Conservation (phyloP, 2,329 filamentous ascomycete species). For the Pleoardoris graminearum region DNA sequence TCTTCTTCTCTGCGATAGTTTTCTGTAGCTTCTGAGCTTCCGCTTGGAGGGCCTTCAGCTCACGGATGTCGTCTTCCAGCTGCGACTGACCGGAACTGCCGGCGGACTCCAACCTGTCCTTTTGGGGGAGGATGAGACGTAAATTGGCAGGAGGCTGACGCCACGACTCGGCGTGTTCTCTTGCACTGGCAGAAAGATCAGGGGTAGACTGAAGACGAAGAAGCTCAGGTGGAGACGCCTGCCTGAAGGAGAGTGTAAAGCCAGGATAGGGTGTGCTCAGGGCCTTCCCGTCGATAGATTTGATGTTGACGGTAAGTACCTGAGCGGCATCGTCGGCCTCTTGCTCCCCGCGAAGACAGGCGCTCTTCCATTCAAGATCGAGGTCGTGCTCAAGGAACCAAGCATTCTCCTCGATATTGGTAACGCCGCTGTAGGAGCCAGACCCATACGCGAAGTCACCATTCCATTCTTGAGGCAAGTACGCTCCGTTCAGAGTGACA, state of each 20-base stretch:
- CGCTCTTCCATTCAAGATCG: slow-evolving; percentile 44
- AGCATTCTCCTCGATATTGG: slow-evolving; percentile 39
- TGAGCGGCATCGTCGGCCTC: slow-evolving; percentile 39
- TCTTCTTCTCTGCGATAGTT: slow-evolving; percentile 42
- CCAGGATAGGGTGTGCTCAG: slow-evolving; percentile 36
- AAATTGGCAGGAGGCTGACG: slow-evolving; percentile 42
- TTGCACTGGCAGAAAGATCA: slow-evolving; percentile 32
- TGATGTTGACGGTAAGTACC: slow-evolving; percentile 46
- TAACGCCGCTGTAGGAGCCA: slow-evolving; percentile 35
- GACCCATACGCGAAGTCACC: slow-evolving; percentile 43
- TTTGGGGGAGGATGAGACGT: slow-evolving; percentile 28
- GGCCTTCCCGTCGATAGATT: slow-evolving; percentile 42
- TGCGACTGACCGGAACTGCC: slow-evolving; percentile 14
- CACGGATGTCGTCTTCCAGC: slow-evolving; percentile 47
- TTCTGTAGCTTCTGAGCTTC: slow-evolving; percentile 45
- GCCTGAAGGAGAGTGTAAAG: slow-evolving; percentile 48
- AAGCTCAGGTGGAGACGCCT: slow-evolving; percentile 42
- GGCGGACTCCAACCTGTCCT: slow-evolving; percentile 13
- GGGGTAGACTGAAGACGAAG: slow-evolving; percentile 41
- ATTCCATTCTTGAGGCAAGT: slow-evolving; percentile 44
- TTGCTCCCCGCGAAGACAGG: slow-evolving; percentile 42
- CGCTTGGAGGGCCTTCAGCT: slow-evolving; percentile 46
- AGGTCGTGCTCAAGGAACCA: slow-evolving; percentile 41
- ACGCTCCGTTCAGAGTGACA: slow-evolving; percentile 48
- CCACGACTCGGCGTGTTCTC: slow-evolving; percentile 40